Evolutionary conservation across 1,284 basidiomycete species (phyloP), one percentile per base, ranked within the genome.

Genomic region (Ustilago trichophora): DNA sequence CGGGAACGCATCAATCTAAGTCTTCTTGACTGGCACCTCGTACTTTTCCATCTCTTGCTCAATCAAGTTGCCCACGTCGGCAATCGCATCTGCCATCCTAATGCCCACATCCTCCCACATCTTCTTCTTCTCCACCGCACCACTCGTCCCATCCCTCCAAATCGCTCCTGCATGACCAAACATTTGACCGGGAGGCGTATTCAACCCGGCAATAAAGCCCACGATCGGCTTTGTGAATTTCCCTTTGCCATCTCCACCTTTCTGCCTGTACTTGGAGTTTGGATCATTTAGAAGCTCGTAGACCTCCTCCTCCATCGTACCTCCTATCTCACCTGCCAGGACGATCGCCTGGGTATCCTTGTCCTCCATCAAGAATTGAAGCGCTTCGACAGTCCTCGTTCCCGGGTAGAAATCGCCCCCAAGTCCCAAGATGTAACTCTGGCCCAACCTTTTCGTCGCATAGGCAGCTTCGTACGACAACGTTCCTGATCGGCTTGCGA

Each of bases 341-440:
- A 76, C 62, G 26, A 76, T 71, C 2, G 67, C 60, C 5, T 53
- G 6, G 0, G 65, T 68, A 4, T 52, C 42, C 2, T 19, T 24
- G 33, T 76, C 72, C 13, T 63, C 26, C 41, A 76, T 49, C n/a
- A 76, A 42, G 24, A 75, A 76, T 29, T 73, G 46, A 6, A 76
- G 45, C 6, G 73, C 73, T 34, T 76, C 75, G 1, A 74, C 63
- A 5, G 70, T 78, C 9, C 81, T 51, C 3, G 81, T 82, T 8
- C 75, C 75, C 1, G 75, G 75, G 32, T 75, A 76, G 25, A 73
- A 72, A 35, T 76, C 75, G 1, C 75, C 75, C 18, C 73, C 75
- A 6, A 76, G 42, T 15, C 75, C 75, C 27, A 76, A 51, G 31
- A 75, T 64, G 43, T 72, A 68, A 35, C 46, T 50, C 35, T 76